phyloP scores from a whole-genome alignment of 2,329 filamentous ascomycete species.

The Orbilia blumenaviensis region DNA sequence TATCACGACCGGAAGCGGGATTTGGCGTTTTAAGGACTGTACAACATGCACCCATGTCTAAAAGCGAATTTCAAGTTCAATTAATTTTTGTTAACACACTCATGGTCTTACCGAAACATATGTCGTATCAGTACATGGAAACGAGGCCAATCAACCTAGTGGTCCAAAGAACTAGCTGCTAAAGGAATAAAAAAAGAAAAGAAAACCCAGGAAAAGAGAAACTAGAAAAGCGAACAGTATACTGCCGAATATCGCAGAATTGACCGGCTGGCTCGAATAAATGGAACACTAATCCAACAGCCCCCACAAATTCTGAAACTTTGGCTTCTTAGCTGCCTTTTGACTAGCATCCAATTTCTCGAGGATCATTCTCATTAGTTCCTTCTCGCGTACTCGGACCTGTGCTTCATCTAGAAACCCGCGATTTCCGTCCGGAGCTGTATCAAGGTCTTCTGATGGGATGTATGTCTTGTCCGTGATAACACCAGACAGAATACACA shows the following conservation, averaged over 20 bases:
- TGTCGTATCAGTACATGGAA: neutral
- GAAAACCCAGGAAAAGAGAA: neutral
- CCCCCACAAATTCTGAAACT: slow-evolving; percentile 40
- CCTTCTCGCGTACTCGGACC: slow-evolving; percentile 58
- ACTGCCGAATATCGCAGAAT: too few species aligned
- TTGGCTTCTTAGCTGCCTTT: slow-evolving; percentile 12
- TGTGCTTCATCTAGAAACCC: slow-evolving; percentile 61
- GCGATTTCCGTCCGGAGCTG: slow-evolving; percentile 62
- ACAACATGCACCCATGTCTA: slow-evolving; percentile 14
- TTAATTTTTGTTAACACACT: neutral
- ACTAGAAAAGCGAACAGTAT: neutral
- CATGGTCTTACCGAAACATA: neutral
- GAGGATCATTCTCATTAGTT: slow-evolving; percentile 41
- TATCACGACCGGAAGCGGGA: slow-evolving; percentile 20
- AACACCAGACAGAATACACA: slow-evolving; percentile 62
- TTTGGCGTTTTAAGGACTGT: slow-evolving; percentile 27
- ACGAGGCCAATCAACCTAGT: too few species aligned
- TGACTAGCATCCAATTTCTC: slow-evolving; percentile 16
- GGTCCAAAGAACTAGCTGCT: neutral
- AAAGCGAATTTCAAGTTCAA: slow-evolving; percentile 30
- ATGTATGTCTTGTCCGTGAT: slow-evolving; percentile 59
- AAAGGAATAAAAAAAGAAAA: neutral
- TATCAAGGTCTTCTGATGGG: slow-evolving; percentile 62
- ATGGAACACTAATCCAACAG: slow-evolving; percentile 1
- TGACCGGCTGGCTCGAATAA: neutral